These are phyloP conservation scores for Pythium coloratum DNA, from an alignment of 352 stramenopile species.

Conservation along the genomic window DNA sequence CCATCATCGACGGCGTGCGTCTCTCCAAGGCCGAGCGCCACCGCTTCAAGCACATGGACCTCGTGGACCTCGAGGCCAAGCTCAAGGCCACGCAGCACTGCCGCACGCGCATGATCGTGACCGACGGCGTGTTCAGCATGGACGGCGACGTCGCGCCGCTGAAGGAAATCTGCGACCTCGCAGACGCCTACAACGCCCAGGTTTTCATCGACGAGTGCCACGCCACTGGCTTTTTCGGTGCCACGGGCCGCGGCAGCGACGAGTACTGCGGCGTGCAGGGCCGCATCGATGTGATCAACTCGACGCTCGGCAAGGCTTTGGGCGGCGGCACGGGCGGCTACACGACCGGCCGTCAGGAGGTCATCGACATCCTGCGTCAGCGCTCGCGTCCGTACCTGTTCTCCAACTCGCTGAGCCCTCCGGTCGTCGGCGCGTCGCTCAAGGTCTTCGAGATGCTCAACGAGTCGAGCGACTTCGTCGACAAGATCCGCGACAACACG, in stretches of 20 bases:
- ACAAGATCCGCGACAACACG: conserved; percentile 89
- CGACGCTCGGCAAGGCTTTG: conserved; percentile 93
- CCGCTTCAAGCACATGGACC: conserved; percentile 94
- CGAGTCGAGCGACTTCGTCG: conserved; percentile 79
- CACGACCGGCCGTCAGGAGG: conserved; percentile 86
- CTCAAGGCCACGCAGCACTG: conserved; percentile 89
- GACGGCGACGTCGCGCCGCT: conserved; percentile 93
- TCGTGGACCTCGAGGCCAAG: conserved; percentile 89
- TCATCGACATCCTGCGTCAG: conserved; percentile 92
- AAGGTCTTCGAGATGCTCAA: conserved; percentile 94
- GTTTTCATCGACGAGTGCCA: conserved; percentile 95
- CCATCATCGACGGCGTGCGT: conserved; percentile 94
- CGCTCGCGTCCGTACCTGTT: conserved; percentile 93
- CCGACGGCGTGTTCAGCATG: conserved; percentile 95
- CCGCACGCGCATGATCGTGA: conserved; percentile 90
- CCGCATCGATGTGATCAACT: conserved; percentile 94
- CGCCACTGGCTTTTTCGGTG: conserved; percentile 92
- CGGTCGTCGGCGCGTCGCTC: conserved; percentile 92
- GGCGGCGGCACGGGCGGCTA: conserved; percentile 93
- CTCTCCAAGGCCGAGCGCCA: conserved; percentile 93
- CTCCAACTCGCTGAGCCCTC: conserved; percentile 91
- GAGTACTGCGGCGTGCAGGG: conserved; percentile 91
- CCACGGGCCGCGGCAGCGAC: conserved; percentile 89
- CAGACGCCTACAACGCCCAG: conserved; percentile 92
- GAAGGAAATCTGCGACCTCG: conserved; percentile 87